Base-by-base conservation (phyloP, 2,329 filamentous ascomycete genomes). In the Neonectria hederae region DNA sequence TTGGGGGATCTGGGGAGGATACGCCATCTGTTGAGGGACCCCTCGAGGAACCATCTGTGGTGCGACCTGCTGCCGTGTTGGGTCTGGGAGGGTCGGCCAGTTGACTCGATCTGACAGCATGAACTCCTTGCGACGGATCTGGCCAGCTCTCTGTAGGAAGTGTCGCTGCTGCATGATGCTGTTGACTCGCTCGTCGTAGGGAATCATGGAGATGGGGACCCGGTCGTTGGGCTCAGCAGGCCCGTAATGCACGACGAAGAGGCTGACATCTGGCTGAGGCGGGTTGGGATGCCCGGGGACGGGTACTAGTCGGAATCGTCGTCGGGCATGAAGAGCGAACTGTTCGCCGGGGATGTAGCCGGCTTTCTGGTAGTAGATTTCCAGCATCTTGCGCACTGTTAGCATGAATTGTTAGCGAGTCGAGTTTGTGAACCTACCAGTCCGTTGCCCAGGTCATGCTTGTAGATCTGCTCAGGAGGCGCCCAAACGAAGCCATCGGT, bases 401-500 rank as follows among this genome's bases (percentile, higher is more conserved):
- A 74, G 72, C 62, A 59, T 46, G 13, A 4, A n/a, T 17, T 14
- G 19, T 24, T 46, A 48, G 28, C 21, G 14, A 22, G 28, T 8
- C 2, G n/a, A 35, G n/a, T 17, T 21, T 42, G 35, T 17, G 2
- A 54, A 60, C 85, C 59, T 82, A 88, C 86, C 77, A 87, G 74
- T 54, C 84, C 86, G 69, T 87, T 85, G 66, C 90, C 86, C 64
- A 89, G 80, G 59, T 97, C 91, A 66, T 94, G 89, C 67, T 90
- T 89, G 71, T 90, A 95, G 46, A 88, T 87, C 57, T 90, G 86
- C 80, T 99, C 95, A 6, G 88, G 87, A 70, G 94, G 92, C 17
- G 90, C 90, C 94, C 94, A 99, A 19, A 97, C 85, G 77, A 94
- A 97, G 51, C 96, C 96, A 82, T 99, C 95, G 38, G 92, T 97